phyloP scores from a whole-genome alignment of 2,329 filamentous ascomycete species.

The Mariannaea sp. region DNA sequence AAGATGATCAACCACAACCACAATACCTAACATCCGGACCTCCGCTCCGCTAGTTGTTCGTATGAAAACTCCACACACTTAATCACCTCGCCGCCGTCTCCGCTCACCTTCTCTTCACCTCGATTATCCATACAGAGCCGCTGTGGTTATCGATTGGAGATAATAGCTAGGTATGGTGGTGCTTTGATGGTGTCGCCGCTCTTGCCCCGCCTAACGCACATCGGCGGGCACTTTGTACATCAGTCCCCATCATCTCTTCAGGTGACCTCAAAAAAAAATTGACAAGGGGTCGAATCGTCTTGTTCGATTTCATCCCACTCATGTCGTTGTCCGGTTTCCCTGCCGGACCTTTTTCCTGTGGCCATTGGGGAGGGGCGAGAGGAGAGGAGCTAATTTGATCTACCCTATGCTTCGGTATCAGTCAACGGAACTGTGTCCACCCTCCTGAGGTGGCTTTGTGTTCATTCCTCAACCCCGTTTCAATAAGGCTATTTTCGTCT shows the following conservation, averaged over 20 bases:
- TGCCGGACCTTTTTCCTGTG: background rate
- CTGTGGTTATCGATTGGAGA: constrained; percentile 24
- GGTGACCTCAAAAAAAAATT: constrained; percentile 34
- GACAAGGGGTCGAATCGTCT: constrained; percentile 19
- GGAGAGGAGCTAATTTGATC: background rate
- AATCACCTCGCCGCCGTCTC: constrained; percentile 23
- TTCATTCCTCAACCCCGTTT: background rate
- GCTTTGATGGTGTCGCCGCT: constrained; percentile 21
- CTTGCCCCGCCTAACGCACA: constrained; percentile 17
- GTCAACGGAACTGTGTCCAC: too few species aligned
- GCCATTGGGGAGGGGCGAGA: too few species aligned
- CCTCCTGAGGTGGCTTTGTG: too few species aligned
- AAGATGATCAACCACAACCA: constrained; percentile 21
- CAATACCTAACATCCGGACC: constrained; percentile 6
- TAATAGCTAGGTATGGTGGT: too few species aligned
- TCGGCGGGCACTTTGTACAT: constrained; percentile 28
- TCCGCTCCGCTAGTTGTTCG: constrained; percentile 19
- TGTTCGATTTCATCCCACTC: constrained; percentile 15
- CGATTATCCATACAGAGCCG: constrained; percentile 18
- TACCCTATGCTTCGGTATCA: too few species aligned
- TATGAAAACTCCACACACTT: constrained; percentile 9
- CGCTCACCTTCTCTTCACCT: constrained; percentile 24
- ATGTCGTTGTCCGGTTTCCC: background rate
- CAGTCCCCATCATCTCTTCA: constrained; percentile 29
- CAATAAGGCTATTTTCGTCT: background rate